These are phyloP conservation scores for Fusarium continuum DNA, from an alignment of 2,329 filamentous ascomycete genomes.

Conservation along the genomic window DNA sequence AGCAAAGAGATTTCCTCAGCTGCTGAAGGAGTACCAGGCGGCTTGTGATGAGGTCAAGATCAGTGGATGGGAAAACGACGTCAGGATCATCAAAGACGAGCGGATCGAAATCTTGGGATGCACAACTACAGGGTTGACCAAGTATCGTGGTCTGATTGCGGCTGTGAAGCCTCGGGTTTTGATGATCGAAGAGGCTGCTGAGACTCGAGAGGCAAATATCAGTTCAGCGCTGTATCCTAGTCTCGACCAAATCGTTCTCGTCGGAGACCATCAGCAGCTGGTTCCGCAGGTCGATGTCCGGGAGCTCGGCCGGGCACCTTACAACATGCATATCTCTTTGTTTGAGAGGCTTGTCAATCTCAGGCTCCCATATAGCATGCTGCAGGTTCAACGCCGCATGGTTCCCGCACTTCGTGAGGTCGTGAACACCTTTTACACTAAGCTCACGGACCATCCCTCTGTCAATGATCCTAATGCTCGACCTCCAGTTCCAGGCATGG, in stretches of 20 bases:
- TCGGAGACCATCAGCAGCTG: conserved; percentile 85
- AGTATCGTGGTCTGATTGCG: conserved; percentile 77
- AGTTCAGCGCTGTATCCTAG: conserved; percentile 60
- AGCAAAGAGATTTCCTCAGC: conserved; percentile 55
- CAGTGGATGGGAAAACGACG: conserved; percentile 67
- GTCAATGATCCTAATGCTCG: conserved; percentile 49
- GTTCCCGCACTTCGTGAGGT: conserved; percentile 56
- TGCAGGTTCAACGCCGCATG: conserved; percentile 74
- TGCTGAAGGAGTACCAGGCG: conserved; percentile 60
- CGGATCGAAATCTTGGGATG: conserved; percentile 65
- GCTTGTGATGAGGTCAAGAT: conserved; percentile 63
- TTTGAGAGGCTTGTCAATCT: conserved; percentile 82
- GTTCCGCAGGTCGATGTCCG: conserved; percentile 72
- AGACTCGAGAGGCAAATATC: conserved; percentile 73
- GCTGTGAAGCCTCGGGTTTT: conserved; percentile 73
- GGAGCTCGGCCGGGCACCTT: conserved; percentile 68
- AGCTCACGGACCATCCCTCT: conserved; percentile 55
- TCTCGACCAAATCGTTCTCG: conserved; percentile 63
- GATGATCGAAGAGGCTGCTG: conserved; percentile 82
- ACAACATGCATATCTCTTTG: conserved; percentile 75
- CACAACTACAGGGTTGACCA: conserved; percentile 83
- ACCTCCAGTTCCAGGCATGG: conserved; percentile 58
- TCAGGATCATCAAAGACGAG: conserved; percentile 50
- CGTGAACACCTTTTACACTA: conserved; percentile 58
- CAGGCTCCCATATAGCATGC: conserved; percentile 67